Evolutionary conservation across 805 yeast genomes (phyloP).

Genomic region (Saccharomycopsis olivae): DNA sequence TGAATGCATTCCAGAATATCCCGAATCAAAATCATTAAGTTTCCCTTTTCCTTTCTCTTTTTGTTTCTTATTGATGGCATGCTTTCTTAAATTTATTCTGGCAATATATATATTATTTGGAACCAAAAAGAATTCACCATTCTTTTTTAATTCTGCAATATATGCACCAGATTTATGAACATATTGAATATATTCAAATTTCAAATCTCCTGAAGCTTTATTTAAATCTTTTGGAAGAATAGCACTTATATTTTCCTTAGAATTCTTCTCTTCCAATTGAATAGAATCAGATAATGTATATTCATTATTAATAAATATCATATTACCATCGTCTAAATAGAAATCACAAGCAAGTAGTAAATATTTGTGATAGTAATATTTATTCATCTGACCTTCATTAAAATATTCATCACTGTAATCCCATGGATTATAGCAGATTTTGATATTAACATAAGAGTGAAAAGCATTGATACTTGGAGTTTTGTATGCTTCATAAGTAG

Average conservation of each 20-base stretch:
- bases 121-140: slow-evolving; percentile 70
- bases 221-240: not conserved
- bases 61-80: slow-evolving; percentile 3
- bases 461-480: slow-evolving; percentile 76
- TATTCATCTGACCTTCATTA: slow-evolving; percentile 34
- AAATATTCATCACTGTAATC: slow-evolving; percentile 17
- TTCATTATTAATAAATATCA: slow-evolving; percentile 7
- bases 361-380: slow-evolving; percentile 68
- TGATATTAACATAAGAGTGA: slow-evolving; percentile 69
- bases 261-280: slow-evolving; percentile 39
- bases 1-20: slow-evolving; percentile 1
- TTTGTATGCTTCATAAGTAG: slow-evolving; percentile 30
- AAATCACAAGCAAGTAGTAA: slow-evolving; percentile 64
- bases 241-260: not conserved
- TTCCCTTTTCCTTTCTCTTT: not conserved
- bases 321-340: slow-evolving; percentile 70
- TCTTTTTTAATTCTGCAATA: slow-evolving; percentile 74
- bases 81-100: slow-evolving; percentile 45
- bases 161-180: slow-evolving; percentile 85
- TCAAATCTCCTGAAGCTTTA: not conserved
- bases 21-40: not conserved
- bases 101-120: slow-evolving; percentile 81
- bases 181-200: slow-evolving; percentile 57
- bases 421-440: slow-evolving; percentile 66
- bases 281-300: slow-evolving; percentile 15